A percentile compares a stretch with the other conserved stretches of the same genome.
These are phyloP conservation scores for Trichoderma hamatum DNA, from an alignment of 2,329 filamentous ascomycete genomes.

Conservation along the genomic window DNA sequence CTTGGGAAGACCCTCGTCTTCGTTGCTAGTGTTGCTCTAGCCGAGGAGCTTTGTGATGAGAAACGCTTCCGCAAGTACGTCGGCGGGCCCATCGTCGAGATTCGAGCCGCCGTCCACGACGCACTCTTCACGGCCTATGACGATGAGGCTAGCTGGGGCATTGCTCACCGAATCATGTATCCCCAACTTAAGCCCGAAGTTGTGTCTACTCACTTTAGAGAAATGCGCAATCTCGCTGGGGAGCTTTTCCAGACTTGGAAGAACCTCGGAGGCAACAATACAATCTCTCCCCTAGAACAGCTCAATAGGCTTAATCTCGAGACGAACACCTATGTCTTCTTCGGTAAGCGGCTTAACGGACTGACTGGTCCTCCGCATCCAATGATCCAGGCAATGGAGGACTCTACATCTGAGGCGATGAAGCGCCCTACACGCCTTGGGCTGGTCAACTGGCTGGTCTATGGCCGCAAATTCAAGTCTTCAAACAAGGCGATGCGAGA, in stretches of 20 bases:
- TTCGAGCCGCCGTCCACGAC: slow-evolving; percentile 53
- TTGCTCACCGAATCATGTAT: slow-evolving; percentile 56
- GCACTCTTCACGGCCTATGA: slow-evolving; percentile 57
- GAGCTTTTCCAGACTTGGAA: slow-evolving; percentile 57
- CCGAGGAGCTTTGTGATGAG: slow-evolving; percentile 56
- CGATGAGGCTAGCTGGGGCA: slow-evolving; percentile 52
- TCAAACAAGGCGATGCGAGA: slow-evolving; percentile 57
- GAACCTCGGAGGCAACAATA: slow-evolving; percentile 41
- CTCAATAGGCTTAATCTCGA: slow-evolving; percentile 59
- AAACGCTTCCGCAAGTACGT: slow-evolving; percentile 58
- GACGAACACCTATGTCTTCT: slow-evolving; percentile 53
- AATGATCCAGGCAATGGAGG: slow-evolving; percentile 57
- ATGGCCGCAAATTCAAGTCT: slow-evolving; percentile 56
- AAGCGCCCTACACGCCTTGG: slow-evolving; percentile 56
- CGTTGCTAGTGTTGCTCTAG: slow-evolving; percentile 52
- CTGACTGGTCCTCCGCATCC: slow-evolving; percentile 51
- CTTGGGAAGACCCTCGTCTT: slow-evolving; percentile 45
- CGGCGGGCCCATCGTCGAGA: slow-evolving; percentile 56
- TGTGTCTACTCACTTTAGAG: slow-evolving; percentile 45
- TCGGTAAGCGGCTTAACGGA: slow-evolving; percentile 52
- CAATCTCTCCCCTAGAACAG: slow-evolving; percentile 51
- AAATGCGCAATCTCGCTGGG: slow-evolving; percentile 52
- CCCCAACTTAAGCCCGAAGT: slow-evolving; percentile 45
- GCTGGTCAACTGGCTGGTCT: slow-evolving; percentile 56
- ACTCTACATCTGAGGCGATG: slow-evolving; percentile 58